Evolutionary conservation across 23 red algal genomes (phyloP), one percentile per base, ranked within the genome.

Genomic region (Cyanidioschyzon merolae): DNA sequence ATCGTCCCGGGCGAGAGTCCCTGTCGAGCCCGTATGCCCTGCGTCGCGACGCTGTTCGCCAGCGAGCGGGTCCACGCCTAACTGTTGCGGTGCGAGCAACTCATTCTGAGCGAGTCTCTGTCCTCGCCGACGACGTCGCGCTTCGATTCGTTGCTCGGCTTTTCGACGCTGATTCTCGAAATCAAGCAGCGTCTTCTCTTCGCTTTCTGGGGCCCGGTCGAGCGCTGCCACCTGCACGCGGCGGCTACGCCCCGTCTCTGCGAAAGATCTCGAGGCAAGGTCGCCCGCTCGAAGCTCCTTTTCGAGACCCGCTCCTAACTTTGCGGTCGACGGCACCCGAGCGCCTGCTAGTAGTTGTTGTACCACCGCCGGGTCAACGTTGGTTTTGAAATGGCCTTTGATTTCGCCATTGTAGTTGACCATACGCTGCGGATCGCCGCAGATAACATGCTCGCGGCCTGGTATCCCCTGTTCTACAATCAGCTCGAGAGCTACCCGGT

Each of bases 71-170:
- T 21, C 12, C 21, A 54, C 21, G 12, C 45, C 12, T 15, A 54
- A 21, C 21, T 54, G 45, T 15, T 21, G 45, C 21, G 45, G 45
- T 54, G 45, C 45, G 12, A 54, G 21, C 12, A 15, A 21, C 45
- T 54, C 45, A 21, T 21, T 54, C 45, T 54, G 45, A 15, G 21
- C 21, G 45, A 21, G 21, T 15, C 7, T 21, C 25, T 63, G 78
- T 30, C 59, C 78, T 18, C 68, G 59, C 32, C 78, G 39, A 35
- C 78, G 59, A 59, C 78, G 59, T 3, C 59, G 59, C 0, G 78
- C 78, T 40, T 81, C 78, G 37, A 81, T 41, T 2, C 78, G 78
- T 1, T 37, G 34, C 59, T 81, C 41, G n/a, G 78, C 78, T 40
- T 58, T 17, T 71, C 39, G 58, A 40, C 78, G 59, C 32, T 81